Percentiles rank a stretch among this genome's conserved stretches.
Evolutionary conservation across 805 yeast genomes (phyloP).

Genomic region (Kazachstania kunashirensis): DNA sequence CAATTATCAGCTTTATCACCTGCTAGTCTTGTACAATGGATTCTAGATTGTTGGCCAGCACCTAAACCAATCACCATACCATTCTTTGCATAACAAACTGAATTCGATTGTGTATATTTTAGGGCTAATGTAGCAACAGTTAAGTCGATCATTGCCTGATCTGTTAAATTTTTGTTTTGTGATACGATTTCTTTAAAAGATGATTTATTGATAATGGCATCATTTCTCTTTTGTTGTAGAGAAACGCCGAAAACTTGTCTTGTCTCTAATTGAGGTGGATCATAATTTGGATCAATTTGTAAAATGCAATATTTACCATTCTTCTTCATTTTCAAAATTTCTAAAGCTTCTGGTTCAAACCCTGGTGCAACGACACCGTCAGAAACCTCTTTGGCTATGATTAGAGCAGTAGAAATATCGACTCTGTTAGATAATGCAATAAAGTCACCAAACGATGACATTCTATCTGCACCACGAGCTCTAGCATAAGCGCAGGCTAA

Average conservation of each 20-base stretch:
- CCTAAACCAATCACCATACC: slow-evolving; percentile 99
- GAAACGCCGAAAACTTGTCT: slow-evolving; percentile 95
- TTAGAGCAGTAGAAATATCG: slow-evolving; percentile 91
- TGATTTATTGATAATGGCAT: slow-evolving; percentile 85
- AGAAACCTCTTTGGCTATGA: slow-evolving; percentile 93
- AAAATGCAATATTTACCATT: slow-evolving; percentile 94
- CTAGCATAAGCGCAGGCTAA: slow-evolving; percentile 97
- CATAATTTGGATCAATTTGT: slow-evolving; percentile 91
- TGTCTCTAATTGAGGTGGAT: slow-evolving; percentile 71
- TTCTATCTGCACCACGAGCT: slow-evolving; percentile 99
- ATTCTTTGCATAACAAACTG: slow-evolving; percentile 95
- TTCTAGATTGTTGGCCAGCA: slow-evolving; percentile 99
- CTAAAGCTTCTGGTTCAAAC: slow-evolving; percentile 84
- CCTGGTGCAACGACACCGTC: slow-evolving; percentile 99
- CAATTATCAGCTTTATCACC: slow-evolving; percentile 99
- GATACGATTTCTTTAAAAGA: slow-evolving; percentile 90
- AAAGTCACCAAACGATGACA: slow-evolving; percentile 98
- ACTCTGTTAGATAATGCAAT: slow-evolving; percentile 95
- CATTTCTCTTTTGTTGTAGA: slow-evolving; percentile 94
- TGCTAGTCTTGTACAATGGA: slow-evolving; percentile 97
- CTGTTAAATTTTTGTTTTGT: slow-evolving; percentile 73
- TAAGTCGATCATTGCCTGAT: slow-evolving; percentile 86
- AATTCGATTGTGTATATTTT: slow-evolving; percentile 96
- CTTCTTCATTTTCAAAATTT: slow-evolving; percentile 81
- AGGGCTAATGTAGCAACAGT: slow-evolving; percentile 96